phyloP scores from a whole-genome alignment of 805 yeast species.

The Komagataella populi region DNA sequence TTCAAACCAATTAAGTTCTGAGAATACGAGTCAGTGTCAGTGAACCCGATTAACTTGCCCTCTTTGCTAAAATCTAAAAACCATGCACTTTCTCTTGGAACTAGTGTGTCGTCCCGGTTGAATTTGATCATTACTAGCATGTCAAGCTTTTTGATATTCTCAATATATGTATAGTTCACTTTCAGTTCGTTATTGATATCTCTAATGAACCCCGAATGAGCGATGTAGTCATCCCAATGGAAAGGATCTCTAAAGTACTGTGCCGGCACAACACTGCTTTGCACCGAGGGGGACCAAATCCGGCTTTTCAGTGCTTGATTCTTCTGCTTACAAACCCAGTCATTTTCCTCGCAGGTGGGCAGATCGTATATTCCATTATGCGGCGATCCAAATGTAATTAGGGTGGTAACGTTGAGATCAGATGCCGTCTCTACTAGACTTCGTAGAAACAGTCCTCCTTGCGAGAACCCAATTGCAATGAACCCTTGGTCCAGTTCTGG shows the following conservation, averaged over 20 bases:
- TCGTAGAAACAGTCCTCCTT: conserved; percentile 73
- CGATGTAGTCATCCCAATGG: conserved; percentile 38
- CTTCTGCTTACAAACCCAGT: conserved; percentile 45
- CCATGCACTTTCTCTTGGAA: conserved; percentile 64
- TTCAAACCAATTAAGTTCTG: conserved; percentile 49
- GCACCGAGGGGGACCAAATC: conserved; percentile 46
- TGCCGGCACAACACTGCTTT: conserved; percentile 49
- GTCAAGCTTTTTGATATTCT: conserved; percentile 29
- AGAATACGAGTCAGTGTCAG: conserved; percentile 33
- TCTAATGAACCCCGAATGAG: conserved; percentile 45
- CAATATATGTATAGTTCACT: conserved; percentile 24
- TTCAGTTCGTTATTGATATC: conserved; percentile 49
- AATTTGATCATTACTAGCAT: conserved; percentile 49
- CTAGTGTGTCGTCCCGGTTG: conserved; percentile 48
- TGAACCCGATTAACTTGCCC: conserved; percentile 29
- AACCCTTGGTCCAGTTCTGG: conserved; percentile 41
- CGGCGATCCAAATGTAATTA: conserved; percentile 72
- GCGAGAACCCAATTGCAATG: conserved; percentile 69
- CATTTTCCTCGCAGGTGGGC: conserved; percentile 39
- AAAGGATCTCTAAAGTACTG: conserved; percentile 60
- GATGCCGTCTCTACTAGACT: conserved; percentile 47
- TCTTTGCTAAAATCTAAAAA: conserved; percentile 40
- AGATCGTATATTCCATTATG: conserved; percentile 65
- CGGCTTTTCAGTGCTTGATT: conserved; percentile 43
- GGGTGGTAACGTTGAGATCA: conserved; percentile 27